Evolutionary conservation across 2,329 filamentous ascomycete species (phyloP), one percentile per base, ranked within the genome.

Genomic region (Beauveria sp.): DNA sequence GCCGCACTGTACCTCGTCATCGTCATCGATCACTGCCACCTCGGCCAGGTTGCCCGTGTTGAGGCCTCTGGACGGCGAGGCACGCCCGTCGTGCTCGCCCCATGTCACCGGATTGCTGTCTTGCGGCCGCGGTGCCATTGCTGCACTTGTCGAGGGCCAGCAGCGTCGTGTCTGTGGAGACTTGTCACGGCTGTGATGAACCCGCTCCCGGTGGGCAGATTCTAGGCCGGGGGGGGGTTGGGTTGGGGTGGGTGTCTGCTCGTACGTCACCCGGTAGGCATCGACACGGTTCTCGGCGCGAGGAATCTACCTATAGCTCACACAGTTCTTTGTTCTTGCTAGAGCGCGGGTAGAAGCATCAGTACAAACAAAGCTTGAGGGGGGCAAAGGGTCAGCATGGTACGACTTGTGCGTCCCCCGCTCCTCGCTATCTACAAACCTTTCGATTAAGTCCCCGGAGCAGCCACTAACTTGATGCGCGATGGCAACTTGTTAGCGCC

Each of bases 11-110:
- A 70, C 71, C 58, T 71, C 72, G 50, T 70, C 70, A 53, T 76
- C 74, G 48, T 79, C 77, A 18, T 80, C 70, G 10, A 82, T 72
- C 46, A 80, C 76, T 55, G 79, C 75, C 31, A 79, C 75, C 58
- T 82, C 80, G 62, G 79, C 3, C 96, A 83, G 71, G n/a, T 61
- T 61, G 2, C 43, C 43, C 42, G 59, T 48, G 24, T 43, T 61
- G 14, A 61, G 48, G 51, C 31, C 34, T 18, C 34, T 22, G 16
- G 51, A 42, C 31, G 51, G 51, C 43, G 59, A 54, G 24, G 45
- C 59, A 10, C 52, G 28, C 16, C 51, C 43, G 18, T 50, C 43
- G 14, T 40, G 22, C 18, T 43, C 51, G 43, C 7, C 22, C 59
- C 59, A 56, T 45, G 59, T 55, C 8, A 20, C 51, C 6, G 22